Evolutionary conservation across 2,329 filamentous ascomycete genomes (phyloP).

Genomic region (Aspergillus puulaauensis): DNA sequence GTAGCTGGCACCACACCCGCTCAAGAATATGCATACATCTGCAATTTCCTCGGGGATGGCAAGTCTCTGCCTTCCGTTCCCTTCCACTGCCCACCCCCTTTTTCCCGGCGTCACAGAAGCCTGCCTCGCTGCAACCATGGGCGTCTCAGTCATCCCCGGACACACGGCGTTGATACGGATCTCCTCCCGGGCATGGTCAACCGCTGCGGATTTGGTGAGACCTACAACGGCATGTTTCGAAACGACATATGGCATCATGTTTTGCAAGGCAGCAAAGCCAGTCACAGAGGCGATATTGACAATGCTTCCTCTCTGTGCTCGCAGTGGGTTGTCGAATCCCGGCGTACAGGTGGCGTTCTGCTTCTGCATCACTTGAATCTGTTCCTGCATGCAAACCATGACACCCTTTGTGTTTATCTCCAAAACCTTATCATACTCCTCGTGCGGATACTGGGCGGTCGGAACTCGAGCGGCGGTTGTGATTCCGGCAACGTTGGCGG

Average conservation of each 20-base stretch:
- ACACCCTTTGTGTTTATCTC: not conserved
- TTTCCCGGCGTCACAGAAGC: not conserved
- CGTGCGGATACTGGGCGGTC: not conserved
- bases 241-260: too few species aligned
- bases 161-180: too few species aligned
- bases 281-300: too few species aligned
- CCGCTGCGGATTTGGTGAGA: too few species aligned
- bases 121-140: not conserved
- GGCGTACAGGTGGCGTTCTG: not conserved
- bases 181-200: too few species aligned
- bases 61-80: not conserved
- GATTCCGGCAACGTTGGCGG: not conserved
- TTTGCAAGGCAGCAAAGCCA: too few species aligned
- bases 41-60: not conserved
- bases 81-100: not conserved
- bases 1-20: not conserved
- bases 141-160: not conserved
- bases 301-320: not conserved
- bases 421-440: not conserved
- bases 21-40: not conserved
- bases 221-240: too few species aligned
- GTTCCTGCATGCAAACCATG: not conserved
- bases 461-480: not conserved
- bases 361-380: not conserved
- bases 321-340: not conserved